Evolutionary conservation across 208 protist species (phyloP), one percentile per base, ranked within the genome.

Genomic region (Crithidia thermophila): DNA sequence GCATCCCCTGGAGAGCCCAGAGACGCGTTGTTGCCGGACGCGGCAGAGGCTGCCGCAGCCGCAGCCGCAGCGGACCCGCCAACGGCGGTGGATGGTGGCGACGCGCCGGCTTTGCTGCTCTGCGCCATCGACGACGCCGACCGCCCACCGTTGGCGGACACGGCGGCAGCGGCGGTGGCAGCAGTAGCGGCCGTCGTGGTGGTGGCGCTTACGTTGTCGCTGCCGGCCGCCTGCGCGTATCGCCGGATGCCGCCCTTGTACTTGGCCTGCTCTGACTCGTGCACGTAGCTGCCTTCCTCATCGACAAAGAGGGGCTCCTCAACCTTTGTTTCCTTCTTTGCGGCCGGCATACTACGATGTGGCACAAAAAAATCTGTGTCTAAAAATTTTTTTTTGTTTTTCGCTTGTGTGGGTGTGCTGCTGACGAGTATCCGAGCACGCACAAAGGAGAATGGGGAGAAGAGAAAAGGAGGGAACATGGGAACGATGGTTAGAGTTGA

Each of bases 231-330:
- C 6, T 16, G 43, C 0, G 55, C 49, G 50, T 75, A 86, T 37
- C 86, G 85, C 3, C 89, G 83, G 10, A 94, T 61, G 13, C 81
- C 83, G 30, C 89, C 89, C 8, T 61, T 53, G 68, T 94, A 94
- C 7, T 77, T 60, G 13, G 84, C 89, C 36, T 55, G 33, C 47
- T 91, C 79, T 23, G 67, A 63, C 61, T 90, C 86, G 50, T 92
- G 86, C 39, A 94, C 69, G 53, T 87, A 92, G 53, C 76, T 77
- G 37, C 89, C 84, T 42, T 79, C 61, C 65, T 89, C 83, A 23
- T 94, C 89, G 13, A 93, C 80, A 52, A 84, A 91, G 49, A 81
- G 73, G 16, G 80, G 86, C 72, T 91, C 89, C 46, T 94, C 89
- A 27, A 67, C 62, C 76, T 92, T 94, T 10, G 78, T 63, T 16